Percentiles rank a stretch among this genome's conserved stretches.
phyloP scores from a whole-genome alignment of 192 early-diverging fungal species.

The Irineochytrium annulatum region DNA sequence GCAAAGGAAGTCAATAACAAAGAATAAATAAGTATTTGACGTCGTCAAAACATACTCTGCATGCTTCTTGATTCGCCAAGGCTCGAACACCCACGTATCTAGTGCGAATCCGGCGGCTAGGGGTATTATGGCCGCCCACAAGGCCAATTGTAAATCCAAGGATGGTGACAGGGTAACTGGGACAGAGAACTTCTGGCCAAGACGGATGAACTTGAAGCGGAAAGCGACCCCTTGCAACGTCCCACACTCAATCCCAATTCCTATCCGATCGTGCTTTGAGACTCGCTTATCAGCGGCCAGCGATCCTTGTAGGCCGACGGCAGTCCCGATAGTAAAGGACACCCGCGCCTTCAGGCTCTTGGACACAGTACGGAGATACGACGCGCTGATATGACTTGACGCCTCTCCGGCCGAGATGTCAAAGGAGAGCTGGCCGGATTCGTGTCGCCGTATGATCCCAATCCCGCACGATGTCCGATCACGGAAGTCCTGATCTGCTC shows the following conservation, averaged over 20 bases:
- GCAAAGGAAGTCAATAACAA: conserved; percentile 16
- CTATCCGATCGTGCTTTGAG: conserved; percentile 37
- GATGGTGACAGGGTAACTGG: conserved; percentile 47
- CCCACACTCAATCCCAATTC: conserved; percentile 42
- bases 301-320: conserved; percentile 27
- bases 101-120: conserved; percentile 24
- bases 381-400: conserved; percentile 28
- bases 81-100: conserved; percentile 32
- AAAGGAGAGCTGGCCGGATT: conserved; percentile 19
- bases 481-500: conserved; percentile 24
- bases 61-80: conserved; percentile 27
- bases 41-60: conserved; percentile 17
- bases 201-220: conserved; percentile 36
- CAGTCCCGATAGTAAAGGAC: conserved; percentile 31
- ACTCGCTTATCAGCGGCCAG: conserved; percentile 40
- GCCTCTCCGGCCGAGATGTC: conserved; percentile 40
- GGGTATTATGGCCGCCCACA: conserved; percentile 34
- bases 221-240: conserved; percentile 37
- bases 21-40: conserved; percentile 2
- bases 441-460: conserved; percentile 28
- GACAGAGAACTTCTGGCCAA: conserved; percentile 48
- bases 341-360: conserved; percentile 30
- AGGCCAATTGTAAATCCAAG: conserved; percentile 36
- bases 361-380: conserved; percentile 27
- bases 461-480: conserved; percentile 31